These are phyloP conservation scores for Nitzschia palea DNA, from an alignment of 108 stramenopile species.

Conservation along the genomic window DNA sequence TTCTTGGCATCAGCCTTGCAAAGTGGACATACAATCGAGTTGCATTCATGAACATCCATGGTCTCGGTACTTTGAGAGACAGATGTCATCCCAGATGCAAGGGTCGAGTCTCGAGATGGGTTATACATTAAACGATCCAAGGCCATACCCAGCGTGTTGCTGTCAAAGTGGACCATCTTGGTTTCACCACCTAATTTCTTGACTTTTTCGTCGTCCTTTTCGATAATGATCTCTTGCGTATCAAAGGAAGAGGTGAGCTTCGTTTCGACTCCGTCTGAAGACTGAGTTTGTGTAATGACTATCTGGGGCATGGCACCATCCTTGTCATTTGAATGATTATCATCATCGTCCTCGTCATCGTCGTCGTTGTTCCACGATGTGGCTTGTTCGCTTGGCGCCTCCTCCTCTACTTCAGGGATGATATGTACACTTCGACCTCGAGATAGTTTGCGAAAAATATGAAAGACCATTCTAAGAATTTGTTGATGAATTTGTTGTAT, in stretches of 20 bases:
- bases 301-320: too few relatives aligned
- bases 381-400: too few relatives aligned
- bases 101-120: background rate
- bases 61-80: background rate
- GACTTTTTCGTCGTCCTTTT: background rate
- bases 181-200: background rate
- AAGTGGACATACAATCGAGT: background rate
- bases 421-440: too few relatives aligned
- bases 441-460: too few relatives aligned
- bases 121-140: too few relatives aligned
- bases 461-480: too few relatives aligned
- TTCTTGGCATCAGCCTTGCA: background rate
- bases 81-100: background rate
- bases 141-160: slow-evolving; percentile 1
- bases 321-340: too few relatives aligned
- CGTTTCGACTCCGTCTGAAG: background rate
- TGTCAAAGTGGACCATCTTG: background rate
- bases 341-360: background rate
- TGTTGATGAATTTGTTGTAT: too few relatives aligned
- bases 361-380: background rate
- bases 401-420: too few relatives aligned
- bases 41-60: slow-evolving; percentile 16
- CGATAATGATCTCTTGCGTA: too few relatives aligned
- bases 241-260: background rate
- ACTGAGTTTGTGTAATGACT: background rate